Evolutionary conservation across 2,329 filamentous ascomycete genomes (phyloP), one percentile per base, ranked within the genome.

Genomic region (Microcyclosporella mali): DNA sequence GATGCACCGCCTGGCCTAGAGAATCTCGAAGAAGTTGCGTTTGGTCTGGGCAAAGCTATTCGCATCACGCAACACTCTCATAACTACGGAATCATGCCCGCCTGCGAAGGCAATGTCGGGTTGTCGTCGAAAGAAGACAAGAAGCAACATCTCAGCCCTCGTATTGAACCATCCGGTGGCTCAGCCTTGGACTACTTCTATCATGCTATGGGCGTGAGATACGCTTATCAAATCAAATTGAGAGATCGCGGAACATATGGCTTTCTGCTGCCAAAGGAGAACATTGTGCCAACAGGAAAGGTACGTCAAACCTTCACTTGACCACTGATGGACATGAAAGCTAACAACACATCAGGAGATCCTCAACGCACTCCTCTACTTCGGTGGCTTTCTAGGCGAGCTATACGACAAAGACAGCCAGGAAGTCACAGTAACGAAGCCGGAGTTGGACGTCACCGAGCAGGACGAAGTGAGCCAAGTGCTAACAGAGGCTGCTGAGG

Each of bases 131-230:
- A 62, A 29, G 57, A 59, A 33, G 56, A 61, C 41, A 62, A 64
- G 35, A 45, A 56, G 25, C 46, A 58, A 17, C 56, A 58, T 11
- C 47, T 68, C 4, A 66, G 71, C 16, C 71, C 72, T 2, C 71
- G 79, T 30, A 78, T 89, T 49, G 85, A 92, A 60, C 77, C 77
- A 0, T 80, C 82, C 3, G 89, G 90, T 30, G 90, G 90, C 2
- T 89, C 85, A 37, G 87, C 86, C 1, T 79, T 97, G 32, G 92
- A 97, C 66, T 97, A 86, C 81, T 95, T 98, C 66, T 95, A 94
- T 62, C 86, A 94, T 56, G 84, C 94, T 57, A 67, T 97, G 48
- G 72, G 75, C 35, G 85, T 90, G 14, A 81, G 79, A 50, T 94
- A 87, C 63, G 85, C 88, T 45, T 97, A 94, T 63, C 92, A 97